These are phyloP conservation scores for Crithidia expoeki DNA, from an alignment of 208 protist species.

Conservation along the genomic window DNA sequence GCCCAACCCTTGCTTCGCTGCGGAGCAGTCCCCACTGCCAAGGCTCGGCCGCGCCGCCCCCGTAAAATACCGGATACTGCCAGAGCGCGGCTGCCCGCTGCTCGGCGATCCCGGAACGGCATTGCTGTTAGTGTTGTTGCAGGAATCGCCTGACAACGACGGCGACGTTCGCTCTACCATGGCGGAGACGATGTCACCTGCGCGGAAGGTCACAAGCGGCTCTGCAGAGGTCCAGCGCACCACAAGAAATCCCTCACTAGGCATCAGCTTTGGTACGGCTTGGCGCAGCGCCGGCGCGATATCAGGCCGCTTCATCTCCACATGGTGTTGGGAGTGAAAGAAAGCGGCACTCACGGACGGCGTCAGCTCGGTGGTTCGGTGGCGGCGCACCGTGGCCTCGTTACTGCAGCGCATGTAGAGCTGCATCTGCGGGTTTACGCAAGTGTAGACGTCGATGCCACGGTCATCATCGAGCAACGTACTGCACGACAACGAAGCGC, in stretches of 20 bases:
- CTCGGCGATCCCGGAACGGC: neutral
- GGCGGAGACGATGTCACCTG: slow-evolving; percentile 29
- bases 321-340: slow-evolving; percentile 16
- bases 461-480: slow-evolving; percentile 41
- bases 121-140: slow-evolving; percentile 2
- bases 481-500: slow-evolving; percentile 29
- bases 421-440: slow-evolving; percentile 49
- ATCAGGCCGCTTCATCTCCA: slow-evolving; percentile 31
- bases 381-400: slow-evolving; percentile 48
- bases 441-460: slow-evolving; percentile 65
- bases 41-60: neutral
- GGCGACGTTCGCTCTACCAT: slow-evolving; percentile 29
- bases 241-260: slow-evolving; percentile 30
- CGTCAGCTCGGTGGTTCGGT: slow-evolving; percentile 46
- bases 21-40: neutral
- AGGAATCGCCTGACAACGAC: neutral
- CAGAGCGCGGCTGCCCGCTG: neutral
- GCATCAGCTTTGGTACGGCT: slow-evolving; percentile 31
- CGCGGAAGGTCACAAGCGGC: slow-evolving; percentile 40
- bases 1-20: neutral
- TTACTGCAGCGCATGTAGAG: slow-evolving; percentile 59
- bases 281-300: slow-evolving; percentile 24
- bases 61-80: slow-evolving; percentile 15
- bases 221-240: slow-evolving; percentile 40
- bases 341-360: slow-evolving; percentile 35